Base-by-base conservation (phyloP, 2,329 filamentous ascomycete genomes). In the Alternaria ethzedia region DNA sequence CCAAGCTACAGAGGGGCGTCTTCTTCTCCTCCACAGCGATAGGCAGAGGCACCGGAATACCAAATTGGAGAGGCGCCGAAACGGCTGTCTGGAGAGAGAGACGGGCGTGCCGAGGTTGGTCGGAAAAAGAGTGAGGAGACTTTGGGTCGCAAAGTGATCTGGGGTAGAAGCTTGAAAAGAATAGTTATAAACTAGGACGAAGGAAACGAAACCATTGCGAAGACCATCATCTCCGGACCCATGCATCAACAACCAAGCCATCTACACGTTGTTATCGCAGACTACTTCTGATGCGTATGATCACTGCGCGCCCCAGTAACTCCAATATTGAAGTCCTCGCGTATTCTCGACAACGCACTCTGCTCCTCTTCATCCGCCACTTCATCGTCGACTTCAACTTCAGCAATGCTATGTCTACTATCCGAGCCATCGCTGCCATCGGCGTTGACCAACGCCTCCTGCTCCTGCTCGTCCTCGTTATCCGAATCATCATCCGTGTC, bases 401-500 rank as follows among this genome's bases (percentile, higher is more conserved):
- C 61, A 13, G 49, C 64, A 2, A 47, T 52, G 10, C 30, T 59
- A 4, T 49, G 32, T 11, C 55, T 32, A 9, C 54, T 51, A 17
- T 49, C 20, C 5, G 23, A 17, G 3, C 36, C 47, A 52, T 51
- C 59, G 11, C 55, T 54, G 1, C 30, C 49, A 30, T 57, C 20
- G 2, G 30, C 21, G 11, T 47, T 49, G 3, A 17, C 57, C 25
- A 20, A 13, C 15, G 43, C 36, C 11, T 23, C 41, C 6, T 45
- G 23, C 17, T 46, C 30, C 9, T 21, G 13, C 8, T 63, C 59
- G 4, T 65, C 65, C 9, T 54, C 59, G 10, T 66, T 57, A 1
- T 50, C 47, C 0, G 64, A 68, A 1, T 70, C 70, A 20, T 75
- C 74, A 12, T 66, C 68, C 1, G 64, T 64, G 1, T 69, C 71